A percentile compares a stretch with the other conserved stretches of the same genome.
These are phyloP conservation scores for Quercus variabilis DNA, from an alignment of 306 rosid genomes.

Conservation along the genomic window DNA sequence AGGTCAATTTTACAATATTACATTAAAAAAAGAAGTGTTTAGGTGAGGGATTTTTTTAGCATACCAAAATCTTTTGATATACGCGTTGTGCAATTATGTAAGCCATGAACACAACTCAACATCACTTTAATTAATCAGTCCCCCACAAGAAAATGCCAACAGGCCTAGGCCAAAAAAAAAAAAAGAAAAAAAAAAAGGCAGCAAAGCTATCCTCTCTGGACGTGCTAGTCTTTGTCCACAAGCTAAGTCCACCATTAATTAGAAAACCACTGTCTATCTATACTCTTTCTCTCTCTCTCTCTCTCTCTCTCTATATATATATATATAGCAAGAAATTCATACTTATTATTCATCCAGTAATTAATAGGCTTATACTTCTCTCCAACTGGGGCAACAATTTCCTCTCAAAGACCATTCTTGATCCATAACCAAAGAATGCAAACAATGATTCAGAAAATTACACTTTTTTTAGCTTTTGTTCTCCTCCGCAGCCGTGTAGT, in stretches of 20 bases:
- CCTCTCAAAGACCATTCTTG: not conserved
- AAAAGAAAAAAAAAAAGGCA: no score
- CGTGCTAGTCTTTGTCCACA: conserved; percentile 23
- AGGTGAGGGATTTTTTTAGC: not conserved
- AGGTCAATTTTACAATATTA: no score
- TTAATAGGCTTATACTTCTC: not conserved
- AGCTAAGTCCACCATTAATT: conserved; percentile 20
- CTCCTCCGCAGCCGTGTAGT: conserved; percentile 27
- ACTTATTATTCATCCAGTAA: not conserved
- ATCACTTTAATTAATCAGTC: conserved; percentile 15
- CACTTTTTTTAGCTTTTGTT: conserved; percentile 22
- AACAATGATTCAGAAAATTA: conserved; percentile 26
- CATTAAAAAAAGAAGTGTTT: not conserved
- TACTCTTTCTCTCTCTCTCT: not conserved
- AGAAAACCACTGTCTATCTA: not conserved
- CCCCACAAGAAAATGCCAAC: conserved; percentile 19
- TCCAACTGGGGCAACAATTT: conserved; percentile 15
- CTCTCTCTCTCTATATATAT: not conserved
- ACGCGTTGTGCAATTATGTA: conserved; percentile 34
- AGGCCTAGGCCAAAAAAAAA: no score
- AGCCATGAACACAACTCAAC: conserved; percentile 14
- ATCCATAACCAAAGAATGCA: conserved; percentile 2
- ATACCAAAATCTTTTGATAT: conserved; percentile 4
- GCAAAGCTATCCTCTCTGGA: conserved; percentile 33
- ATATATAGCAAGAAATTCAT: conserved; percentile 1